Evolutionary conservation across 208 protist genomes (phyloP).

Genomic region (Tritrichomonas musculus): DNA sequence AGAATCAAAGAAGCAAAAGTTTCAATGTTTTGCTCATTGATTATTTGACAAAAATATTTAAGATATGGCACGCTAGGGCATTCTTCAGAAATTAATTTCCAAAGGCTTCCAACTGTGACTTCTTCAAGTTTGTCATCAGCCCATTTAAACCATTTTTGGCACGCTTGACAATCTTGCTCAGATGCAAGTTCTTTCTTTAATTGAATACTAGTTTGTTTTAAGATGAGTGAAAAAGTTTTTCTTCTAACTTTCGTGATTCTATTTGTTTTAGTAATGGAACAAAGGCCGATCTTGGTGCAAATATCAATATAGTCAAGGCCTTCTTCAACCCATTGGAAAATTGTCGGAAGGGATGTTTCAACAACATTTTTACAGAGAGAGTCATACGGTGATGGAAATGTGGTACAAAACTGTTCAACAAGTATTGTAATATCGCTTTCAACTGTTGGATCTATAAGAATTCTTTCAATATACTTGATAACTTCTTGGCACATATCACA

Average conservation of each 20-base stretch:
- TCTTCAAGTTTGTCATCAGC: background rate
- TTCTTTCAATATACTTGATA: background rate
- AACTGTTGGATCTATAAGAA: background rate
- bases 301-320: background rate
- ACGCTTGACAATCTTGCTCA: background rate
- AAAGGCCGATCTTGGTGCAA: background rate
- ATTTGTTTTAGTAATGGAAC: no score
- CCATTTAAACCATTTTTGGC: background rate
- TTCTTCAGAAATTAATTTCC: no score
- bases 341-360: background rate
- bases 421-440: background rate
- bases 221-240: no score
- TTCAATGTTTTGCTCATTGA: background rate
- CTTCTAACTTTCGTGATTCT: no score
- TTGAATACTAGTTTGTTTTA: no score
- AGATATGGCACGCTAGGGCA: background rate
- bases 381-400: background rate
- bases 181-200: no score
- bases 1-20: background rate
- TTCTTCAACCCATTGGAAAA: background rate
- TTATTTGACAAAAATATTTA: background rate
- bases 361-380: background rate
- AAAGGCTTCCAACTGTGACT: background rate
- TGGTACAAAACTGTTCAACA: background rate
- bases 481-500: background rate